Base-by-base conservation (phyloP, 2,329 filamentous ascomycete genomes). In the Phaeomoniella chlamydospora region DNA sequence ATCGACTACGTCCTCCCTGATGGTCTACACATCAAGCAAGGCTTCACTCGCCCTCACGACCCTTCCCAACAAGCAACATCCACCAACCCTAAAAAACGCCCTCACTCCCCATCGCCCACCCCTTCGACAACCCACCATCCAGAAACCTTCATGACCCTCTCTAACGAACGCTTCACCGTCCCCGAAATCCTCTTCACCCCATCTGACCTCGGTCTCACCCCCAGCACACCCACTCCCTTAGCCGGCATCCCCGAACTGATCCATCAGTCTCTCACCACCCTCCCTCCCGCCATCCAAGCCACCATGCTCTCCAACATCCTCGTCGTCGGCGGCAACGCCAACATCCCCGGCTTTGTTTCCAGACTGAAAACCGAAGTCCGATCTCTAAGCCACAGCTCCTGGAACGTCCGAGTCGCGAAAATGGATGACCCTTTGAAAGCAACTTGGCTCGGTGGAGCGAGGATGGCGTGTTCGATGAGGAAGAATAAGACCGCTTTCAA, bases 1-100 rank as follows among this genome's bases (percentile, higher is more conserved):
- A 77, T 87, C 38, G 88, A 98, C 52, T 98, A 94, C 52, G 78
- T 96, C 14, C 67, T 98, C 2, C 90, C 90, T 0, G 87, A 98
- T 54, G 78, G 77, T 40, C 72, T 77, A 43, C 61, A 61, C 4
- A 56, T 67, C 16, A 69, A 67, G 36, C 66, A 78, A 32, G 88
- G 88, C 1, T 70, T 80, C 35, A 65, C 86, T 18, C 71, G 82
- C 37, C 80, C 86, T 3, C 85, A 88, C 49, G 84, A 94, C 48
- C 73, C 83, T 1, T 60, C 69, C 0, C 61, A 68, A 18, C 70
- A 77, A 30, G 70, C 73, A 1, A 57, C 59, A 1, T 49, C 48
- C 4, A 49, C 50, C 11, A 53, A 53, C 55, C 61, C 43, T 56
- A 60, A 44, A 61, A 66, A 50, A 64, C 65, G 43, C 55, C 61